Conservation (phyloP, 495 filamentous ascomycete genomes). For the Penicillium antarcticum region DNA sequence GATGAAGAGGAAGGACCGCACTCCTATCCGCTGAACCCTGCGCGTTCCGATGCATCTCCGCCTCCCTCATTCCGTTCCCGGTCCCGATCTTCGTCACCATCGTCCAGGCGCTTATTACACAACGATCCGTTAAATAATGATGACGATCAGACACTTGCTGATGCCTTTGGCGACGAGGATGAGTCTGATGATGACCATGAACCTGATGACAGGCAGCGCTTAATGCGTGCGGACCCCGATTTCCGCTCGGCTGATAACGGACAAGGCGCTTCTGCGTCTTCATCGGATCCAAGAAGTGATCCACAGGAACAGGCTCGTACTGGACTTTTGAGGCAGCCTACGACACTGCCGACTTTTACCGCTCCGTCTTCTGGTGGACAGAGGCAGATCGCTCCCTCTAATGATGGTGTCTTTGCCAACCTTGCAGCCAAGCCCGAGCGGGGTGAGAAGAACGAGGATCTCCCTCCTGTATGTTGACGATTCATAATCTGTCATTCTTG, state of each 20-base stretch:
- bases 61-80: constrained; percentile 92
- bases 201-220: constrained; percentile 76
- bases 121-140: constrained; percentile 52
- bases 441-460: constrained; percentile 76
- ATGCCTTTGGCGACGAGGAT: constrained; percentile 79
- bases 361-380: constrained; percentile 34
- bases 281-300: constrained; percentile 32
- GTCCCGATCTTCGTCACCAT: constrained; percentile 69
- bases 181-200: constrained; percentile 69
- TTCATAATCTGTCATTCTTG: not conserved
- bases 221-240: constrained; percentile 70
- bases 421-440: constrained; percentile 85
- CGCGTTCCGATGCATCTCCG: constrained; percentile 62
- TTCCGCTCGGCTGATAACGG: constrained; percentile 28
- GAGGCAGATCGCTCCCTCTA: constrained; percentile 54
- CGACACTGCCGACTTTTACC: constrained; percentile 48
- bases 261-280: constrained; percentile 29
- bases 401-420: constrained; percentile 97
- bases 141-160: constrained; percentile 75
- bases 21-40: constrained; percentile 37
- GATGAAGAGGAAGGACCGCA: constrained; percentile 49
- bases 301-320: constrained; percentile 19
- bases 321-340: constrained; percentile 45
- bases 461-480: constrained; percentile 75
- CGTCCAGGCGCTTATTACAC: constrained; percentile 52